Conservation (phyloP, 129 eudicot species). For the Logfia minima region DNA sequence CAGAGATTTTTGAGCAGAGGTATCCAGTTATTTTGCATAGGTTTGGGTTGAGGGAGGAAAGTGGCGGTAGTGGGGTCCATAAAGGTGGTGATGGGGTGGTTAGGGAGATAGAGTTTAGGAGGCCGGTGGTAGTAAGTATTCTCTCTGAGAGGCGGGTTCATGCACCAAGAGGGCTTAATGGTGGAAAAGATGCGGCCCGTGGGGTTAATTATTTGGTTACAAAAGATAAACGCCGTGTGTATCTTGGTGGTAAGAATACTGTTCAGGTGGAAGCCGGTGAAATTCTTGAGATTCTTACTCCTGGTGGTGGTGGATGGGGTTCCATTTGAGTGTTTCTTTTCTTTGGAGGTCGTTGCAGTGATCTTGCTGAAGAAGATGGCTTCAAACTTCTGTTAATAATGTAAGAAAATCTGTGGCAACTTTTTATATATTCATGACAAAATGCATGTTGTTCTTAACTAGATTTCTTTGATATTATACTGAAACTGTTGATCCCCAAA, state of each 20-base stretch:
- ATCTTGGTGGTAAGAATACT: constrained; percentile 88
- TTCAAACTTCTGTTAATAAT: background rate
- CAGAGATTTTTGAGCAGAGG: constrained; percentile 97
- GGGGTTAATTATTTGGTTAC: constrained; percentile 79
- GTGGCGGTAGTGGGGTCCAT: constrained; percentile 85
- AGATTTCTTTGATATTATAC: background rate
- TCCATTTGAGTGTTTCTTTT: constrained; percentile 28
- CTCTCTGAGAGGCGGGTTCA: constrained; percentile 94
- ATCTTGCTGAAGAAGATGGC: background rate
- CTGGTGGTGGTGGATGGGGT: constrained; percentile 99
- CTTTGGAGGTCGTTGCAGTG: background rate
- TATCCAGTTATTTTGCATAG: constrained; percentile 84
- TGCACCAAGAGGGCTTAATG: constrained; percentile 85
- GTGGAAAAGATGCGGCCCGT: constrained; percentile 78
- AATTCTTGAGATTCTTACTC: constrained; percentile 79
- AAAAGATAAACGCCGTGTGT: constrained; percentile 58
- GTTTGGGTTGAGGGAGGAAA: constrained; percentile 77
- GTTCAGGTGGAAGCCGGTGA: constrained; percentile 82
- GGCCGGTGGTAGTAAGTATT: constrained; percentile 72
- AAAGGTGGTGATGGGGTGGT: constrained; percentile 96
- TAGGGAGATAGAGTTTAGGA: constrained; percentile 86
- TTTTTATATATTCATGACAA: background rate
- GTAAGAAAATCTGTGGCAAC: background rate
- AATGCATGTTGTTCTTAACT: background rate
- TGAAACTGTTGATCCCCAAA: background rate